Evolutionary conservation across 148 eudicot genomes (phyloP).

Genomic region (Chenopodium berlandieri): DNA sequence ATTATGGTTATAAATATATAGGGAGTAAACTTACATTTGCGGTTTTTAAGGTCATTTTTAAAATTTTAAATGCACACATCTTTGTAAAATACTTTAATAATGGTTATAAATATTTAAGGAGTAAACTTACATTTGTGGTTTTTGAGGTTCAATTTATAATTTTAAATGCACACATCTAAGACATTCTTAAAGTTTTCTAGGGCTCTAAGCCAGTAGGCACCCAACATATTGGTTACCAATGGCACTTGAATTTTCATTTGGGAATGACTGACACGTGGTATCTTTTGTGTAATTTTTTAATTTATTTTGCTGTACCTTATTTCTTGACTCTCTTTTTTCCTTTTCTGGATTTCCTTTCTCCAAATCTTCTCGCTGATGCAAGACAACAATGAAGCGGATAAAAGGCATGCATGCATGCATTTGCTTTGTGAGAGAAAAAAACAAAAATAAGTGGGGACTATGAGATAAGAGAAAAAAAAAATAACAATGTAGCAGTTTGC

Average conservation of each 20-base stretch:
- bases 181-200: background rate
- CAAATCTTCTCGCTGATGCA: background rate
- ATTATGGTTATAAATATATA: too few species aligned
- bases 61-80: too few species aligned
- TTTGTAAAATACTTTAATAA: too few species aligned
- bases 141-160: too few species aligned
- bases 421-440: too few species aligned
- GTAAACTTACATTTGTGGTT: background rate
- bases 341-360: background rate
- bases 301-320: background rate
- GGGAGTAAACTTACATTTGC: too few species aligned
- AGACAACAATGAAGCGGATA: background rate
- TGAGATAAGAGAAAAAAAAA: too few species aligned
- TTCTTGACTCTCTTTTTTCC: background rate
- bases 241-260: background rate
- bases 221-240: background rate
- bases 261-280: background rate
- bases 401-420: too few species aligned
- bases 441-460: too few species aligned
- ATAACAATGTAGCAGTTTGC: too few species aligned
- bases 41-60: too few species aligned
- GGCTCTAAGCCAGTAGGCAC: background rate
- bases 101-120: too few species aligned
- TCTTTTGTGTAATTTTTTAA: background rate
- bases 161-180: background rate